Base-by-base conservation (phyloP, 2,329 filamentous ascomycete genomes). In the Aspergillus caelatus region DNA sequence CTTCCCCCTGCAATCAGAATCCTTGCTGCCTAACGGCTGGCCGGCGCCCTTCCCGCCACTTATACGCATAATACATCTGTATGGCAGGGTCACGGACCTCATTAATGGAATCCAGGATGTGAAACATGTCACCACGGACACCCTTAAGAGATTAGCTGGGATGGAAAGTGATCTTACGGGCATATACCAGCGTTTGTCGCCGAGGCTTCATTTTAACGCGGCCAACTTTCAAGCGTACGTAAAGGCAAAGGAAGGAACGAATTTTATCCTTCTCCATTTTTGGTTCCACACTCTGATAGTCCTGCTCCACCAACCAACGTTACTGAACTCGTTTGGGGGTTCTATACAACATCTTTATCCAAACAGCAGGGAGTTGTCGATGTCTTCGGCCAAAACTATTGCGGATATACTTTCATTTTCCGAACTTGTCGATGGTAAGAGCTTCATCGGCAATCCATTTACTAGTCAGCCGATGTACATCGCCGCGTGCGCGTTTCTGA, bases 401-500 rank as follows among this genome's bases (percentile, higher is more conserved):
- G 92, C 92, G 39, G 93, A 96, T 70, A 96, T 96, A 19, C 79
- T 96, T 10, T 90, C 91, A 1, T 96, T 96, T 75, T 91, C 92
- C 0, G 92, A 96, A 72, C 80, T 96, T 11, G 92, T 95, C 58
- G 92, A 96, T 74, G 88, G 91, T 0, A 93, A 92, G 75, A 94
- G 92, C 69, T 92, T 94, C 61, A 89, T 94, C 39, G 92, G 92
- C 1, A 96, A 95, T 64, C 93, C 93, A 0, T 96, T 96, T 68
- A 95, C 92, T 0, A 93, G 91, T 55, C 93, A 96, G 76, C 93
- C 93, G 0, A 96, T 96, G 72, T 96, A 96, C 70, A 94, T 96
- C 64, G 93, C 93, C 0, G 93, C 92, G 0, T 96, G 92, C 72
- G 93, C 93, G 0, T 96, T 96, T 70, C 80, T 96, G 19, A 92